phyloP scores from a whole-genome alignment of 2,329 filamentous ascomycete species.

The Cordyceps sp. region DNA sequence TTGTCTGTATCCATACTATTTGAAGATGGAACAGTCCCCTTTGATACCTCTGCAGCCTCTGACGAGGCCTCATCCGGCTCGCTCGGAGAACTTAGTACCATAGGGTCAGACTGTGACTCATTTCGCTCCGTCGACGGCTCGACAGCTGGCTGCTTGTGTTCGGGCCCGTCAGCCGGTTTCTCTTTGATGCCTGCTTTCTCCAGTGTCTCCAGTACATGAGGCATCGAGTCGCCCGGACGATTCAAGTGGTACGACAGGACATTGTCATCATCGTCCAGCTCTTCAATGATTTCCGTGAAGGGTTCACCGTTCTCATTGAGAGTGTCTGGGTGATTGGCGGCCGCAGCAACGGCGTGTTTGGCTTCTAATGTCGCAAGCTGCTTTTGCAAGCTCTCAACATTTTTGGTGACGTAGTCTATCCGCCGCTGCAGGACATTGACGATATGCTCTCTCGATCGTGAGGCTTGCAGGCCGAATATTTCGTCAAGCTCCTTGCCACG shows the following conservation, averaged over 20 bases:
- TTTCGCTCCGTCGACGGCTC: background rate
- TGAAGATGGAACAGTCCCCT: slow-evolving; percentile 41
- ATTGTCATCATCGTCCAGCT: slow-evolving; percentile 81
- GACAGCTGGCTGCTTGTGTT: background rate
- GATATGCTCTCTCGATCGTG: slow-evolving; percentile 25
- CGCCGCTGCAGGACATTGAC: slow-evolving; percentile 49
- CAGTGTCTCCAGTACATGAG: slow-evolving; percentile 54
- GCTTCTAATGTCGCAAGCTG: slow-evolving; percentile 54
- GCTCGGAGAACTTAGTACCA: background rate
- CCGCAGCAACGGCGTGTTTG: slow-evolving; percentile 46
- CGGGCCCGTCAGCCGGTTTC: slow-evolving; percentile 7
- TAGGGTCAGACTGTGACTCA: background rate
- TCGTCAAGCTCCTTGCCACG: slow-evolving; percentile 37
- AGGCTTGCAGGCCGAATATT: slow-evolving; percentile 18
- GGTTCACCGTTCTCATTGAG: slow-evolving; percentile 55
- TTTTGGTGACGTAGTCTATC: slow-evolving; percentile 79
- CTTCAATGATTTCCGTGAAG: slow-evolving; percentile 80
- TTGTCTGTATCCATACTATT: slow-evolving; percentile 11
- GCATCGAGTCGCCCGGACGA: slow-evolving; percentile 49
- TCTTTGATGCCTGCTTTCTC: slow-evolving; percentile 58
- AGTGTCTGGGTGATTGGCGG: slow-evolving; percentile 42
- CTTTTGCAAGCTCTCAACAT: slow-evolving; percentile 58
- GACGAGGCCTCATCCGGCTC: background rate
- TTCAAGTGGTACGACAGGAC: slow-evolving; percentile 53
- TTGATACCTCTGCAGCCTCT: slow-evolving; percentile 7